These are phyloP conservation scores for Hypoxylon intermedium DNA, from an alignment of 495 filamentous ascomycete genomes.

Conservation along the genomic window DNA sequence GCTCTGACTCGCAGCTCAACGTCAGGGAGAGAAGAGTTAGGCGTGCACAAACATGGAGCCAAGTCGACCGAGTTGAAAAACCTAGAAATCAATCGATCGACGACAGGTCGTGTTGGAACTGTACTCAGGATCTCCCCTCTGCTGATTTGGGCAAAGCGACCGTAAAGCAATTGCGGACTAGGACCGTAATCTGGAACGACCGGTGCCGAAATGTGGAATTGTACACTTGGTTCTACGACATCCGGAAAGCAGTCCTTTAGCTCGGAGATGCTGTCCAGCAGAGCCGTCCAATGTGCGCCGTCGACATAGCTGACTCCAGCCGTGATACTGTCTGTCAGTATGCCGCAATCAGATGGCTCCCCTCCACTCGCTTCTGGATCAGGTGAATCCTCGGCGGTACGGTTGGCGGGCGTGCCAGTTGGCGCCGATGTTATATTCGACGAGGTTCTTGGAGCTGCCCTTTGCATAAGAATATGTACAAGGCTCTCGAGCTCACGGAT, in stretches of 20 bases:
- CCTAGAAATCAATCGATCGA: conserved; percentile 47
- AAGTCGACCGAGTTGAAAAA: conserved; percentile 50
- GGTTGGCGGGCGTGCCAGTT: neutral
- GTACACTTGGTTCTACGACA: neutral
- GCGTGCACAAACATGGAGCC: conserved; percentile 28
- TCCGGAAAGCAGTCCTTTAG: conserved; percentile 33
- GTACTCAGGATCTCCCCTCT: conserved; percentile 48
- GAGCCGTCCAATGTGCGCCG: conserved; percentile 44
- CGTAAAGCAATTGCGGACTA: conserved; percentile 45
- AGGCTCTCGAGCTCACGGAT: conserved; percentile 41
- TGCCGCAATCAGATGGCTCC: conserved; percentile 21
- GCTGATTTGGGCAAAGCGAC: conserved; percentile 36
- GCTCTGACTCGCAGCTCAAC: neutral
- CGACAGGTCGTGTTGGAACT: conserved; percentile 42
- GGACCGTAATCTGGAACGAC: conserved; percentile 19
- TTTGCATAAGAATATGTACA: conserved; percentile 39
- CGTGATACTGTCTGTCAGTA: conserved; percentile 15
- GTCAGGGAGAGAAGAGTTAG: neutral
- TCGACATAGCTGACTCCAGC: conserved; percentile 39
- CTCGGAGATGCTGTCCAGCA: conserved; percentile 40
- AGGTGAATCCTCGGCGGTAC: conserved; percentile 9
- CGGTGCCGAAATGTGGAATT: conserved; percentile 2
- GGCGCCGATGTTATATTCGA: conserved; percentile 9
- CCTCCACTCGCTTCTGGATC: conserved; percentile 2
- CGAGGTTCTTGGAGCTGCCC: conserved; percentile 13